Conservation (phyloP, 2,329 filamentous ascomycete genomes). For the Fusarium staphyleae region DNA sequence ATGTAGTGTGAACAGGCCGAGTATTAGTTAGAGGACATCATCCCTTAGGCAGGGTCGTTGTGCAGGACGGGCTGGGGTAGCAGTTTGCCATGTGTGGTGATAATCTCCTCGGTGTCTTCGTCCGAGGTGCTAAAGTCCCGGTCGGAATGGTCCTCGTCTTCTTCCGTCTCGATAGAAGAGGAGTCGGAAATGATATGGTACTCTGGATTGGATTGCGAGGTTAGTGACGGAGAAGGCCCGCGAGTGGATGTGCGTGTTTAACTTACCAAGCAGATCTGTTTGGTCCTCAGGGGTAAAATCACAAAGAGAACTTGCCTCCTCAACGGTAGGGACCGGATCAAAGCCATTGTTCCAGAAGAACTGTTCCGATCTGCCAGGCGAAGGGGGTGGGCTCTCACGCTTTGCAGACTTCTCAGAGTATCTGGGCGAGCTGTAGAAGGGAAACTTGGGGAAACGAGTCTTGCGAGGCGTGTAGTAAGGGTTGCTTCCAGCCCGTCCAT, state of each 20-base stretch:
- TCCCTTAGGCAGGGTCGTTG: neutral
- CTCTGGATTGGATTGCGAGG: conserved; percentile 20
- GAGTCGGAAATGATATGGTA: conserved; percentile 27
- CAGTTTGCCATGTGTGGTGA: neutral
- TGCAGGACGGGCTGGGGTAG: neutral
- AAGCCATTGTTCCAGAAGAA: conserved; percentile 32
- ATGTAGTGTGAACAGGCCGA: neutral
- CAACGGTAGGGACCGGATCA: conserved; percentile 44
- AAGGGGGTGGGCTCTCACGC: conserved; percentile 1
- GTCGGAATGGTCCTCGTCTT: conserved; percentile 5
- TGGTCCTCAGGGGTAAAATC: conserved; percentile 31
- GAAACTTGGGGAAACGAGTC: conserved; percentile 17
- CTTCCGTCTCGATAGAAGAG: conserved; percentile 15
- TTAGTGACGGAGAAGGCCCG: conserved; percentile 7
- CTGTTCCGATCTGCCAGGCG: conserved; percentile 8
- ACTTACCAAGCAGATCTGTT: conserved; percentile 45
- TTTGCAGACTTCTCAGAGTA: conserved; percentile 19
- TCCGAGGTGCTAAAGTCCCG: conserved; percentile 16
- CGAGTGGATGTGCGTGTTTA: neutral
- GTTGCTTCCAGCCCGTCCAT: conserved; percentile 36
- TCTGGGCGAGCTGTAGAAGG: conserved; percentile 9
- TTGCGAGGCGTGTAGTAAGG: conserved; percentile 47
- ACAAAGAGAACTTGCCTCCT: conserved; percentile 44
- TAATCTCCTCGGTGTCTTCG: conserved; percentile 16
- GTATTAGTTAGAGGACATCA: neutral